Percentiles rank a stretch among this genome's conserved stretches.
Evolutionary conservation across 805 yeast genomes (phyloP).

Genomic region (Lipomyces chichibuensis): DNA sequence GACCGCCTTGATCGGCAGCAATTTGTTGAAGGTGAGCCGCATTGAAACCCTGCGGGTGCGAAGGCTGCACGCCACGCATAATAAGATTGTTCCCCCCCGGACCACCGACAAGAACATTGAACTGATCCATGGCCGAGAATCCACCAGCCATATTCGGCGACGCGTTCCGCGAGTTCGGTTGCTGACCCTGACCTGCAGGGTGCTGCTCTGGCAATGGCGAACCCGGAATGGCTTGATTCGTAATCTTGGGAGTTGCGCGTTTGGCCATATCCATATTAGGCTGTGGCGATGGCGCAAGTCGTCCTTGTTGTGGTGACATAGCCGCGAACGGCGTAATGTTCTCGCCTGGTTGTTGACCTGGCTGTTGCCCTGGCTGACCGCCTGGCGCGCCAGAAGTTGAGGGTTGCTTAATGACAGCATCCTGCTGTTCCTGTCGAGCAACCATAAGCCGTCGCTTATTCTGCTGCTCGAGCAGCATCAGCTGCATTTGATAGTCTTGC

Average conservation of each 20-base stretch:
- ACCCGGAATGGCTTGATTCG: slow-evolving; percentile 38
- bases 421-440: slow-evolving; percentile 47
- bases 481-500: slow-evolving; percentile 80
- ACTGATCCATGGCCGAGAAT: slow-evolving; percentile 39
- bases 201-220: slow-evolving; percentile 37
- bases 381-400: slow-evolving; percentile 5
- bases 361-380: slow-evolving; percentile 45
- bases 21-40: slow-evolving; percentile 24
- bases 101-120: slow-evolving; percentile 41
- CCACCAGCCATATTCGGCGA: slow-evolving; percentile 41
- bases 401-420: slow-evolving; percentile 30
- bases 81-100: slow-evolving; percentile 26
- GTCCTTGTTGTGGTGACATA: slow-evolving; percentile 28
- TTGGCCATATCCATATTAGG: slow-evolving; percentile 35
- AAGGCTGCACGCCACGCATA: slow-evolving; percentile 26
- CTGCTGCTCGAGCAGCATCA: slow-evolving; percentile 73
- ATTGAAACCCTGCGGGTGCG: slow-evolving; percentile 21
- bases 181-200: slow-evolving; percentile 13
- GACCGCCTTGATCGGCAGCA: slow-evolving; percentile 12
- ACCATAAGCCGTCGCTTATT: slow-evolving; percentile 63
- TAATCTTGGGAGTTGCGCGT: slow-evolving; percentile 41
- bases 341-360: slow-evolving; percentile 42
- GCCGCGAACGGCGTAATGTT: slow-evolving; percentile 20
- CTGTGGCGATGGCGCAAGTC: slow-evolving; percentile 29
- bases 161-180: slow-evolving; percentile 36